Evolutionary conservation across 352 stramenopile genomes (phyloP), one percentile per base, ranked within the genome.

Genomic region (Pythium phragmitis): DNA sequence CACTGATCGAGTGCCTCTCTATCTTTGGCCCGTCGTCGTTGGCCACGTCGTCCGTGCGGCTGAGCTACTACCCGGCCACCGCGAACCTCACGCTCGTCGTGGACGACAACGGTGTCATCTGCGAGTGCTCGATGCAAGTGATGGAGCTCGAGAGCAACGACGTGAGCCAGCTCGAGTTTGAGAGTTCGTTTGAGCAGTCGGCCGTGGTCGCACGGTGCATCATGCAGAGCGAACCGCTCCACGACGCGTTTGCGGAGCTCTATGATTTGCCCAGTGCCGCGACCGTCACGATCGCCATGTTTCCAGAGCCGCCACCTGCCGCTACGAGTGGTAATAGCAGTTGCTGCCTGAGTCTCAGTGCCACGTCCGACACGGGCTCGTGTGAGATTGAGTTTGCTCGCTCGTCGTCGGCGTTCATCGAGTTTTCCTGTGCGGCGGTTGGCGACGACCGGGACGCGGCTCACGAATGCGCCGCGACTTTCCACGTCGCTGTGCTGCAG

Each of bases 51-150:
- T 92, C 87, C 19, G 58, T 95, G 37, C 79, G 77, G 8, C 74
- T 92, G 75, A 87, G 75, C 26, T 95, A 93, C 65, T 71, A 79
- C 34, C 61, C 67, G 3, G 33, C 85, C 71, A 87, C 70, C 33
- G 80, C 82, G 16, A 84, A 72, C 45, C 60, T 93, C 56, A 65
- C 86, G 59, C 63, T 93, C 37, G 76, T 91, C 12, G 77, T 93
- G n/a, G 85, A 93, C 53, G 84, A 95, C 53, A 87, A 76, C 60
- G 87, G 87, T 39, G 81, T 93, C 42, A 89, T 95, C 60, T 92
- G 84, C 66, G 87, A 95, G 69, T 93, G 87, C 55, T 81, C 81
- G 43, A 87, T 95, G 67, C 85, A 91, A 57, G 84, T 89, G 39
- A 45, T 95, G 36, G 84, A 95, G 61, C 73, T 89, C 17, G 87